phyloP scores from a whole-genome alignment of 2,329 filamentous ascomycete species.

The Trichoderma atrobrunneum region DNA sequence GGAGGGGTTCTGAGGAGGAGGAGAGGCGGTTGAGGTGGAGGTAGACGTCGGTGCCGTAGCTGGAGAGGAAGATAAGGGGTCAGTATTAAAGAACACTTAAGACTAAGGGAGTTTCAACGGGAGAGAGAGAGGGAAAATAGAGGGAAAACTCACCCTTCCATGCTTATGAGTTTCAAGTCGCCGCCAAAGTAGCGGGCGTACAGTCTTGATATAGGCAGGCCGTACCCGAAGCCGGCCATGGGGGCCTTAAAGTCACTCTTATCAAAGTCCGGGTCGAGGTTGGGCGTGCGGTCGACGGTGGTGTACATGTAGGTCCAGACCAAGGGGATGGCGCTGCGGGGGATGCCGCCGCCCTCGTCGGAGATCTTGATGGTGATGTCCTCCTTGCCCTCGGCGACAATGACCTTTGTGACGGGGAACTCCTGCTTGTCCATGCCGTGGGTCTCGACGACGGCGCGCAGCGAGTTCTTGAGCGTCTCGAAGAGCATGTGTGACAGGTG shows the following conservation, averaged over 20 bases:
- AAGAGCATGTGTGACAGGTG: slow-evolving; percentile 99
- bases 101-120: neutral
- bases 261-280: slow-evolving; percentile 94
- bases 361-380: slow-evolving; percentile 99
- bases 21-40: slow-evolving; percentile 94
- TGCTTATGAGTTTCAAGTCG: slow-evolving; percentile 95
- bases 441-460: slow-evolving; percentile 92
- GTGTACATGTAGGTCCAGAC: slow-evolving; percentile 99
- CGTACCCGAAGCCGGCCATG: slow-evolving; percentile 99
- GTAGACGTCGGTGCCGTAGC: slow-evolving; percentile 97
- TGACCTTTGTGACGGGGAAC: slow-evolving; percentile 95
- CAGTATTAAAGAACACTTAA: too few relatives aligned
- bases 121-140: neutral
- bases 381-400: slow-evolving; percentile 95
- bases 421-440: slow-evolving; percentile 94
- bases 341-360: slow-evolving; percentile 95
- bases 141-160: slow-evolving; percentile 89
- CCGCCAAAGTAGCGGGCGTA: slow-evolving; percentile 98
- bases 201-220: slow-evolving; percentile 85
- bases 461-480: slow-evolving; percentile 96
- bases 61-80: neutral
- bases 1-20: slow-evolving; percentile 90
- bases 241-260: slow-evolving; percentile 99
- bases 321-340: slow-evolving; percentile 85
- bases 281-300: slow-evolving; percentile 93